Base-by-base conservation (phyloP, 495 filamentous ascomycete species). In the Penicillium coffeae region DNA sequence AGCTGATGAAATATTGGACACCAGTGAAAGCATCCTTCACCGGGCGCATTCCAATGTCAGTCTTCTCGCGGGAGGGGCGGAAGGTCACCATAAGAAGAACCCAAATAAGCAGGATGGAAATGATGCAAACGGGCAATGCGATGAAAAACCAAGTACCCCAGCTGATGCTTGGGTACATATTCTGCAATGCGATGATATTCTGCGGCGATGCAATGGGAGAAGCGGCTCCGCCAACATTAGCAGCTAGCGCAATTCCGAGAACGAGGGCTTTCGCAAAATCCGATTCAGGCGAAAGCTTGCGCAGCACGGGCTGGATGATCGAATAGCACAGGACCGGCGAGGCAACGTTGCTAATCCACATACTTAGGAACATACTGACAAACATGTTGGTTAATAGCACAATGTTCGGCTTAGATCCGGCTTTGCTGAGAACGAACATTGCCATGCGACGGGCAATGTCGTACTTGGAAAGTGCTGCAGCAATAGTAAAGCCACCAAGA, bases 311-410 rank as follows among this genome's bases (percentile, higher is more conserved):
- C 83, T 92, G 56, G n/a, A 60, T 45, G 51, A 97, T 97, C 13
- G 89, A 94, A 63, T 90, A 97, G 74, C 94, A 99, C 8, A 99
- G 79, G n/a, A 99, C 93, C 0, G 93, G 93, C 3, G 94, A 92
- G 14, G 93, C 93, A 27, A 99, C 93, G 55, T 99, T 99, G 66
- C 88, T 94, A 60, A 99, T 96, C 80, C 94, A 91, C 93, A 99
- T 99, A 55, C 89, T 95, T 30, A 92, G 81, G 61, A 97, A 92
- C 70, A 92, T 91, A 51, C 93, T 93, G 37, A 99, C 93, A 56
- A 95, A 95, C 93, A 99, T 99, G 67, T 90, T 95, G 20, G 91
- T 90, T 19, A 99, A 59, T 10, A 99, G 79, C 15, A 99, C 90
- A 14, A 86, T 87, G 38, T 85, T 76, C 4, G 94, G 92, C 57